Base-by-base conservation (phyloP, 1,284 basidiomycete species). In the Puccinia novopanici region DNA sequence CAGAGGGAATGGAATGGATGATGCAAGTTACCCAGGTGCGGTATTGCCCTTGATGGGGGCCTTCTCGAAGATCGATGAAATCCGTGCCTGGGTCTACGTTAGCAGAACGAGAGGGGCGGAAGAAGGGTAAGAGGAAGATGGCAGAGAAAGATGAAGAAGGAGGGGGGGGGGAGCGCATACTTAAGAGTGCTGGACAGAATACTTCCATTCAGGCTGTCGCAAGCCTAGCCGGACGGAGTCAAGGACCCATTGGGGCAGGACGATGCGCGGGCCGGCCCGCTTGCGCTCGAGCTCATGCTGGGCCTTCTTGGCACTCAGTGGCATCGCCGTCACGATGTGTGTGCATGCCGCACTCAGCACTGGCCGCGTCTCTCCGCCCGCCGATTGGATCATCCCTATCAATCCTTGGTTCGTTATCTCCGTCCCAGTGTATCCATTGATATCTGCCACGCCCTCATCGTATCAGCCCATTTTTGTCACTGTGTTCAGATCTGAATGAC, bases 401-500 rank as follows among this genome's bases (percentile, higher is more conserved):
- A 80, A 45, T 24, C n/a, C 70, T 52, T 72, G 68, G 42, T 80
- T 80, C 17, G 55, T 61, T 19, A 63, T 24, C 19, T 79, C 54
- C 22, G 45, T 42, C n/a, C 78, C 78, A 30, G 78, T 80, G 45
- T 80, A 80, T 17, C 78, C 78, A 42, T 72, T 80, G 45, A 80
- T 73, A 55, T 80, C 68, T 73, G n/a, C 22, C 42, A 3, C 27
- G 24, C 15, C 50, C 63, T 22, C 4, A 12, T 9, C 6, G 3
- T 8, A 61, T 12, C 12, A 15, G 63, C 34, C 34, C 34, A 34
- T n/a, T 65, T 34, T 27, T 27, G 4, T 27, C 5, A n/a, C n/a
- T n/a, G n/a, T n/a, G n/a, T 6, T 27, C 12, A 45, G 42, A 8
- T 45, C 8, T 8, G 42, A 45, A 8, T 45, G 42, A 15, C 15